phyloP scores from a whole-genome alignment of 345 rosid species.

The Pugionium dolabratum region DNA sequence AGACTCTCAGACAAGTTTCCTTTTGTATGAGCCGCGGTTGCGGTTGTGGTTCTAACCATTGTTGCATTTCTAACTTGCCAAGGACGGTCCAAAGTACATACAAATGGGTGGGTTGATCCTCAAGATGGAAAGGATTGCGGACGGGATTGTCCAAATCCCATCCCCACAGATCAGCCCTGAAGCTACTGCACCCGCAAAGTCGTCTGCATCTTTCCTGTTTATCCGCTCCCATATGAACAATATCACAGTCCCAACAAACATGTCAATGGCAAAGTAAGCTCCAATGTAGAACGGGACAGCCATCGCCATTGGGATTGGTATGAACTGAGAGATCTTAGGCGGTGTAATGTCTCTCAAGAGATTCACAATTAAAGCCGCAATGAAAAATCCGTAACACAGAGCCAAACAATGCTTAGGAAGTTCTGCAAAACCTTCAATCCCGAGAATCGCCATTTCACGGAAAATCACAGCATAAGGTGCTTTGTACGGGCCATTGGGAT shows the following conservation, averaged over 20 bases:
- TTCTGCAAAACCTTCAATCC: constrained; percentile 74
- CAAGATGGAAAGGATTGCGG: constrained; percentile 79
- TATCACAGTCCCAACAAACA: constrained; percentile 82
- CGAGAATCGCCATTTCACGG: constrained; percentile 89
- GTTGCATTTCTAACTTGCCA: constrained; percentile 40
- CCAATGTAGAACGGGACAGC: constrained; percentile 89
- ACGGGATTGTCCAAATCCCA: constrained; percentile 90
- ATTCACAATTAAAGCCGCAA: constrained; percentile 62
- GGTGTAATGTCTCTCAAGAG: constrained; percentile 75
- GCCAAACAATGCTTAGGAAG: constrained; percentile 81
- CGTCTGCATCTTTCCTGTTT: constrained; percentile 69
- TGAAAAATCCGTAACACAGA: constrained; percentile 72
- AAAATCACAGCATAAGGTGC: constrained; percentile 87
- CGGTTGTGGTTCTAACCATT: background rate
- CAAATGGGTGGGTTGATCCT: constrained; percentile 89
- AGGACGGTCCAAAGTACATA: constrained; percentile 84
- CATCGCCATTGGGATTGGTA: constrained; percentile 93
- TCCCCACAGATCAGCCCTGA: constrained; percentile 92
- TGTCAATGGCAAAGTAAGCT: constrained; percentile 86
- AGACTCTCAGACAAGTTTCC: background rate
- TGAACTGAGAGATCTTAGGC: constrained; percentile 63
- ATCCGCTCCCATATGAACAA: constrained; percentile 72
- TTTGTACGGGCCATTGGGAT: constrained; percentile 82
- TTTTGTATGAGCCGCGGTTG: background rate
- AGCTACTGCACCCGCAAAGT: constrained; percentile 78